These are phyloP conservation scores for Telfairia occidentalis DNA, from an alignment of 331 rosid species.

Conservation along the genomic window DNA sequence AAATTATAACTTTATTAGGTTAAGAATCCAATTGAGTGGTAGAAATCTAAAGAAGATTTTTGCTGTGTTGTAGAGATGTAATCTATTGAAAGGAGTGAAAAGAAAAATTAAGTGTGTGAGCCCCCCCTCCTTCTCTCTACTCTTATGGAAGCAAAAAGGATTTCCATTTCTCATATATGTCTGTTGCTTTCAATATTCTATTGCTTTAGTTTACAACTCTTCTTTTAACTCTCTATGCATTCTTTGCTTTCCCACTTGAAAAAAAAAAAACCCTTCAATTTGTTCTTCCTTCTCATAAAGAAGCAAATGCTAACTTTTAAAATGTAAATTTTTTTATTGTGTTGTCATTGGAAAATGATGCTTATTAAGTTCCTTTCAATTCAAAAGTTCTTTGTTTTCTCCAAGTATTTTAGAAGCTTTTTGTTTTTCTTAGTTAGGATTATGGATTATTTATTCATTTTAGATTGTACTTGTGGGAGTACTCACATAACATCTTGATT, in stretches of 20 bases:
- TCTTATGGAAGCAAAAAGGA: background rate
- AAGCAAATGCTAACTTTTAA: constrained; percentile 10
- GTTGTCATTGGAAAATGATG: constrained; percentile 15
- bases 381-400: background rate
- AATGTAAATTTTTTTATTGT: background rate
- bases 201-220: background rate
- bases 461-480: constrained; percentile 3
- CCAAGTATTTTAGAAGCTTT: background rate
- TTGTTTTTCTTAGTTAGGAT: background rate
- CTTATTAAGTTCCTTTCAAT: constrained; percentile 3
- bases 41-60: background rate
- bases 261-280: constrained; percentile 1
- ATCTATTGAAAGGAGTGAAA: background rate
- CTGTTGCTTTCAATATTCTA: constrained; percentile 10
- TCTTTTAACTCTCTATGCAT: background rate
- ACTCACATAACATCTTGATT: background rate
- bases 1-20: constrained; percentile 2
- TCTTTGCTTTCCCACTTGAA: background rate
- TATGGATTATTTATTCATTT: background rate
- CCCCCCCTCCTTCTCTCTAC: background rate
- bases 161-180: background rate
- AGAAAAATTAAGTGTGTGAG: background rate
- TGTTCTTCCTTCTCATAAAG: constrained; percentile 10
- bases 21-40: constrained; percentile 3
- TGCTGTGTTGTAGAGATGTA: background rate